These are phyloP conservation scores for Xylariomycetidae sp. DNA, from an alignment of 2,329 filamentous ascomycete genomes.

Conservation along the genomic window DNA sequence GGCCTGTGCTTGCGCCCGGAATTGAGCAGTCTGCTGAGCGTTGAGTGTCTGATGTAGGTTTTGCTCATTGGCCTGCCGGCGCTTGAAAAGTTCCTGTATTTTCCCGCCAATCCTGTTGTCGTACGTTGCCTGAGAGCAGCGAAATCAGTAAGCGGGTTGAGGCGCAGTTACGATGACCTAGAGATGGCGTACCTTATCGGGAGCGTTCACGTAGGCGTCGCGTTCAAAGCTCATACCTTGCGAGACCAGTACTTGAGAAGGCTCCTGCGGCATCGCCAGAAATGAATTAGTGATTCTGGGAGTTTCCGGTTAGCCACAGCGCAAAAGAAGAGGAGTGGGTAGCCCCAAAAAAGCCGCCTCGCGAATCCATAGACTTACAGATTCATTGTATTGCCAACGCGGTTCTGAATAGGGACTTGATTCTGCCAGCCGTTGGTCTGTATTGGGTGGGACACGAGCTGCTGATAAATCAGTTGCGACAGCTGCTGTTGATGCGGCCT, in stretches of 20 bases:
- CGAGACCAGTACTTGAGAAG: conserved; percentile 35
- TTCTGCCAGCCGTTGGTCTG: conserved; percentile 28
- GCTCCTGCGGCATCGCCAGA: conserved; percentile 36
- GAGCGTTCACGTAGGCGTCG: conserved; percentile 38
- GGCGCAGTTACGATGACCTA: not conserved
- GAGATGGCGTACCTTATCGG: conserved; percentile 44
- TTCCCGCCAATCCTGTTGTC: conserved; percentile 42
- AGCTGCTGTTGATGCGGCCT: conserved; percentile 34
- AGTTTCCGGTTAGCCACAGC: not conserved
- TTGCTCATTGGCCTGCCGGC: conserved; percentile 44
- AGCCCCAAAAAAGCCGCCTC: not conserved
- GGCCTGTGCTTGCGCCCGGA: conserved; percentile 32
- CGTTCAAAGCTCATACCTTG: conserved; percentile 42
- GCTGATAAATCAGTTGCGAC: conserved; percentile 33
- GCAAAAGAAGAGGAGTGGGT: not conserved
- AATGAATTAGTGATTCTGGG: conserved; percentile 46
- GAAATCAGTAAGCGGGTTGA: conserved; percentile 3
- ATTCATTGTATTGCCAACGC: conserved; percentile 28
- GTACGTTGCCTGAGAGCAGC: conserved; percentile 41
- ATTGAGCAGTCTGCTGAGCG: conserved; percentile 30
- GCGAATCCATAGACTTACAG: too few relatives aligned
- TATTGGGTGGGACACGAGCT: conserved; percentile 20
- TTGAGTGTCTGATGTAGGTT: conserved; percentile 45
- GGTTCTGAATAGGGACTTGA: conserved; percentile 23
- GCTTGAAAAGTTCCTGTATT: conserved; percentile 42